These are phyloP conservation scores for Euphrasia confusa DNA, from an alignment of 257 asterid species.

Conservation along the genomic window DNA sequence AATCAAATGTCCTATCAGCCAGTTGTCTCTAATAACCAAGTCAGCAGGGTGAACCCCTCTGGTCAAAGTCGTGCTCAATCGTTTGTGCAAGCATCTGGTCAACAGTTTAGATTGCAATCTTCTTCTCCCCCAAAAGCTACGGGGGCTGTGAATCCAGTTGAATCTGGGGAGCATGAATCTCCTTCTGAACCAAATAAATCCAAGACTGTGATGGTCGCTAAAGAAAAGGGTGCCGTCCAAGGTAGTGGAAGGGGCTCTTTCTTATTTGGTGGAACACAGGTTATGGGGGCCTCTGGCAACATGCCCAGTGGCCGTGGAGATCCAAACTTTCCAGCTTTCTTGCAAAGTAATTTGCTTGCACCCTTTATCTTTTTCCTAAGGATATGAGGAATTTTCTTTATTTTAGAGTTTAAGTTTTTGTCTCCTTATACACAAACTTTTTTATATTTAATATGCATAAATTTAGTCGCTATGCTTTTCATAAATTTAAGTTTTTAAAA, in stretches of 20 bases:
- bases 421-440: neutral
- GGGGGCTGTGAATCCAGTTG: constrained; percentile 38
- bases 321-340: constrained; percentile 81
- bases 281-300: constrained; percentile 64
- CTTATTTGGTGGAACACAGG: constrained; percentile 74
- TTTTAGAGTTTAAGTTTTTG: neutral
- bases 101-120: constrained; percentile 52
- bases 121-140: constrained; percentile 60
- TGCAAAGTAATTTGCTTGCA: constrained; percentile 53
- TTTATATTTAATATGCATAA: no score
- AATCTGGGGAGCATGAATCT: constrained; percentile 53
- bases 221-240: constrained; percentile 62
- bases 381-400: neutral
- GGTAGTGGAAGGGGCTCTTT: constrained; percentile 65
- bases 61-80: constrained; percentile 48
- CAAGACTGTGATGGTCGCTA: constrained; percentile 54
- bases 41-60: constrained; percentile 45
- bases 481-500: no score
- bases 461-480: no score
- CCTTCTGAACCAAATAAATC: constrained; percentile 38
- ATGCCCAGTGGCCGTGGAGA: constrained; percentile 56
- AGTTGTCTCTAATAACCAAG: constrained; percentile 12
- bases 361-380: neutral
- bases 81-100: constrained; percentile 29
- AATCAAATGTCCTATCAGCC: constrained; percentile 65